Evolutionary conservation across 345 rosid genomes (phyloP).

Genomic region (Carallia pectinifolia): DNA sequence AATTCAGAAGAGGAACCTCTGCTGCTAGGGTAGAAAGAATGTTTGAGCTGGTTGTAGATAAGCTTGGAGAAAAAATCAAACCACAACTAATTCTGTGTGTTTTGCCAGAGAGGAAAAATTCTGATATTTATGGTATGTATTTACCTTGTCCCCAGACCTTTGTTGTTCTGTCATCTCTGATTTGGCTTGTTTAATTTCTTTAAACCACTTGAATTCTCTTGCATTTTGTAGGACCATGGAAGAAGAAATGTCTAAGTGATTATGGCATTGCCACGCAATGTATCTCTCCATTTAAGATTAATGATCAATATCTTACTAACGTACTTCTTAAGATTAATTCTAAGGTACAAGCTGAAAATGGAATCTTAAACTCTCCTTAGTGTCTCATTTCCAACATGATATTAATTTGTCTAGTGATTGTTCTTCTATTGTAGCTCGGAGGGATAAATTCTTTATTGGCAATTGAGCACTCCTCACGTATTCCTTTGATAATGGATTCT

Average conservation of each 20-base stretch:
- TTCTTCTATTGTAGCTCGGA: conserved; percentile 59
- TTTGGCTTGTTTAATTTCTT: neutral
- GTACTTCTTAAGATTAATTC: conserved; percentile 84
- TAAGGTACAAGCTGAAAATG: conserved; percentile 51
- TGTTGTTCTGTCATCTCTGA: neutral
- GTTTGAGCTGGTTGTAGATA: conserved; percentile 55
- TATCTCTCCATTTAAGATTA: conserved; percentile 65
- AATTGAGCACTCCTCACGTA: conserved; percentile 44
- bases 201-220: conserved; percentile 17
- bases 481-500: conserved; percentile 57
- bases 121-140: conserved; percentile 69
- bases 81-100: conserved; percentile 72
- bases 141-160: conserved; percentile 9
- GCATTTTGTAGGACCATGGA: conserved; percentile 74
- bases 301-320: conserved; percentile 81
- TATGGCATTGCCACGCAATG: conserved; percentile 82
- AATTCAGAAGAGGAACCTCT: conserved; percentile 45
- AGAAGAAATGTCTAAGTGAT: conserved; percentile 63
- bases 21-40: conserved; percentile 72
- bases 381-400: neutral
- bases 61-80: conserved; percentile 39
- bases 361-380: conserved; percentile 2
- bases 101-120: conserved; percentile 76
- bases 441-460: conserved; percentile 89
- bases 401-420: conserved; percentile 8